Percentiles rank a stretch among this genome's conserved stretches.
phyloP scores from a whole-genome alignment of 1,139 yeast species.

The Kurtzmaniella quercitrusa region DNA sequence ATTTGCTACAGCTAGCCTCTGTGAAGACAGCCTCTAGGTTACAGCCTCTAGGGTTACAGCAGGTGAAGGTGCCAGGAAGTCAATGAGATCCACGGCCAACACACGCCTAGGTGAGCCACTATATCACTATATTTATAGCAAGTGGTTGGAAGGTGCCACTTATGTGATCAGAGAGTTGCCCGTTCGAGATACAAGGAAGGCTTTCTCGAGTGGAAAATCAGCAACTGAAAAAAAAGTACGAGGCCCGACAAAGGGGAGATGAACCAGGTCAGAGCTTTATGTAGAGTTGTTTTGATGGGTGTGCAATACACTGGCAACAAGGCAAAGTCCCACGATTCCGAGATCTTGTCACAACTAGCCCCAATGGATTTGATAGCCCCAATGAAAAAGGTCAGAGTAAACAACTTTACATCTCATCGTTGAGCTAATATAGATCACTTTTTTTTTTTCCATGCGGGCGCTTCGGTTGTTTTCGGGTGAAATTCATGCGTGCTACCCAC shows the following conservation, averaged over 20 bases:
- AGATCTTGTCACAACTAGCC: background rate
- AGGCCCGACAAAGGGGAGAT: background rate
- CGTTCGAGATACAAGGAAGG: background rate
- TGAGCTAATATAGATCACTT: conserved; percentile 2
- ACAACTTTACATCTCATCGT: background rate
- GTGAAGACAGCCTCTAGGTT: no score
- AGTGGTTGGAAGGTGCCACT: no score
- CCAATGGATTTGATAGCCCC: background rate
- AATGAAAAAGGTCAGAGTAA: background rate
- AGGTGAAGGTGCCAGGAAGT: no score
- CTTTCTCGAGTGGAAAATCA: background rate
- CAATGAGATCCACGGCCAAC: no score
- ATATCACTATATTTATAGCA: no score
- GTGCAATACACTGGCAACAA: background rate
- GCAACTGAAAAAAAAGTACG: background rate
- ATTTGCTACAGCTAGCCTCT: no score
- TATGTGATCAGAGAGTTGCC: background rate
- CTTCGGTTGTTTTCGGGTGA: conserved; percentile 3
- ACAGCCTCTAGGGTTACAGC: no score
- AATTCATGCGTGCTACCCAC: background rate
- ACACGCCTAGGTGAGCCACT: background rate
- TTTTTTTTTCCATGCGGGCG: background rate
- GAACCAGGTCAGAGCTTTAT: background rate
- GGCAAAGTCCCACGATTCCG: background rate
- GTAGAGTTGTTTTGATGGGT: no score